These are phyloP conservation scores for Candida schatavii DNA, from an alignment of 805 yeast genomes.

Conservation along the genomic window DNA sequence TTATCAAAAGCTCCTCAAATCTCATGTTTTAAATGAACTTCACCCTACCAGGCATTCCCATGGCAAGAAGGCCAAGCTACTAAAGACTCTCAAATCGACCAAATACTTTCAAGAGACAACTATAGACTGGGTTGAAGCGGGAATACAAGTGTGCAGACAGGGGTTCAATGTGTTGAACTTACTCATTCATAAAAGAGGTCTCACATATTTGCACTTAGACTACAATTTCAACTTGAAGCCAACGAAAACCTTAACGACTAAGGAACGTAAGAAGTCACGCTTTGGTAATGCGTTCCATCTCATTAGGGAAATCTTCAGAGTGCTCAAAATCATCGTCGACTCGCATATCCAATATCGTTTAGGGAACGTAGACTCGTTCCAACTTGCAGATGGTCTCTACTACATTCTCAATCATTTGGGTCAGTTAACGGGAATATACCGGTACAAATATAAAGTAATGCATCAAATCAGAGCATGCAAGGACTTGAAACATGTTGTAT, in stretches of 20 bases:
- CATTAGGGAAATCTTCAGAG: constrained; percentile 81
- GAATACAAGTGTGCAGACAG: constrained; percentile 87
- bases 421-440: constrained; percentile 91
- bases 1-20: constrained; percentile 83
- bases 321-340: constrained; percentile 85
- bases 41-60: constrained; percentile 36
- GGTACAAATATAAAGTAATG: constrained; percentile 97
- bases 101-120: constrained; percentile 89
- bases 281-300: constrained; percentile 96
- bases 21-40: constrained; percentile 67
- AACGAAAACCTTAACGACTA: constrained; percentile 91
- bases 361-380: constrained; percentile 90
- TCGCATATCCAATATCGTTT: constrained; percentile 88
- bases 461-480: constrained; percentile 96
- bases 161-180: constrained; percentile 92
- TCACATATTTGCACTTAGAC: constrained; percentile 90
- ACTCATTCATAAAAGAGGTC: constrained; percentile 83
- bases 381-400: constrained; percentile 90
- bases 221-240: constrained; percentile 96
- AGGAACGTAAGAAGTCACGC: constrained; percentile 91
- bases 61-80: constrained; percentile 53
- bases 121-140: constrained; percentile 98
- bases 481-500: constrained; percentile 89
- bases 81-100: constrained; percentile 69
- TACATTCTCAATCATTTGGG: constrained; percentile 92